Evolutionary conservation across 805 yeast genomes (phyloP).

Genomic region (Metschnikowia dekortorum): DNA sequence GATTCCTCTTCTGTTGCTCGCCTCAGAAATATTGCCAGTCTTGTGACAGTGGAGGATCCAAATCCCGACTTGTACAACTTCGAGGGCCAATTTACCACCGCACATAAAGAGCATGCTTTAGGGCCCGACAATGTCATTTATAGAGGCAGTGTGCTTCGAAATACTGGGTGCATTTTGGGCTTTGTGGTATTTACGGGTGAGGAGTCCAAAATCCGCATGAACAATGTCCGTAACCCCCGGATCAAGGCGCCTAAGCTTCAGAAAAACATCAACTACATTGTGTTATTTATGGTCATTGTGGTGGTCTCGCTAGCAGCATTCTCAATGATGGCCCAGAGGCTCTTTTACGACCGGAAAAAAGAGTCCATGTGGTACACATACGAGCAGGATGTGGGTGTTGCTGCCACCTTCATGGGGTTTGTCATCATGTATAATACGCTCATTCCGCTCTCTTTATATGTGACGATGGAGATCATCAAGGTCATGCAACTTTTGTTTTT

Average conservation of each 20-base stretch:
- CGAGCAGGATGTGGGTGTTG: slow-evolving; percentile 72
- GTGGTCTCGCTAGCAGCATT: slow-evolving; percentile 73
- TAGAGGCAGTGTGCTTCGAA: slow-evolving; percentile 85
- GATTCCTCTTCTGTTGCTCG: slow-evolving; percentile 46
- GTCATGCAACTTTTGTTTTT: slow-evolving; percentile 76
- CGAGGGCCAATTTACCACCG: slow-evolving; percentile 64
- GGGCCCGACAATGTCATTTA: slow-evolving; percentile 81
- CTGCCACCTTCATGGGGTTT: slow-evolving; percentile 91
- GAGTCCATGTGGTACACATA: slow-evolving; percentile 66
- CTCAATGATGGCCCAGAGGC: slow-evolving; percentile 73
- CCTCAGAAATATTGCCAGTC: slow-evolving; percentile 46
- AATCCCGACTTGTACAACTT: slow-evolving; percentile 86
- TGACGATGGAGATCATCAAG: slow-evolving; percentile 93
- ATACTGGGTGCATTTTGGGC: slow-evolving; percentile 72
- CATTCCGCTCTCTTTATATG: slow-evolving; percentile 91
- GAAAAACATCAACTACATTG: slow-evolving; percentile 73
- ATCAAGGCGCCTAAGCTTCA: slow-evolving; percentile 93
- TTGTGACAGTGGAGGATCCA: slow-evolving; percentile 81
- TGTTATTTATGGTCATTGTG: slow-evolving; percentile 79
- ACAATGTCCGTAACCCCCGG: slow-evolving; percentile 84
- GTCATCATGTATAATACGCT: slow-evolving; percentile 96
- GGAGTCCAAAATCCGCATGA: slow-evolving; percentile 93
- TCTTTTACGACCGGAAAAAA: slow-evolving; percentile 40
- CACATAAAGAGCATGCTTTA: slow-evolving; percentile 47
- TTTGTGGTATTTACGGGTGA: slow-evolving; percentile 91